Conservation (phyloP, 768 basidiomycete genomes). For the Auricularia auricula-judae region DNA sequence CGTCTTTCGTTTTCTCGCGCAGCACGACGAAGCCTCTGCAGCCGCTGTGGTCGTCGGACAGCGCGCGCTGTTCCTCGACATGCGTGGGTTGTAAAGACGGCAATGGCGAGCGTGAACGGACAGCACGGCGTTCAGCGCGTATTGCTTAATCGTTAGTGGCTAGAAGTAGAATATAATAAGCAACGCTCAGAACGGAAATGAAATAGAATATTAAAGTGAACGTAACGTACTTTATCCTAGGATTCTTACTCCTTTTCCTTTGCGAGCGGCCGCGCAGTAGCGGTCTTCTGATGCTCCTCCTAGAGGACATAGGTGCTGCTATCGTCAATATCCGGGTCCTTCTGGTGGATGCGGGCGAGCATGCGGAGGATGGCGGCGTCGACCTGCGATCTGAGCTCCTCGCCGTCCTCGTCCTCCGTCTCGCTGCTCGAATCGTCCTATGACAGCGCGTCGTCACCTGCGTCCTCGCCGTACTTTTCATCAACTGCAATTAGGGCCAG, state of each 20-base stretch:
- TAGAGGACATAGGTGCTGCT: conserved; percentile 41
- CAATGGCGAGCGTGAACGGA: conserved; percentile 50
- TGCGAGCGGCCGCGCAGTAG: too few species aligned
- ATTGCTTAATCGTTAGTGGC: conserved; percentile 69
- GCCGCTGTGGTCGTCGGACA: conserved; percentile 73
- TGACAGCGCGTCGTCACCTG: conserved; percentile 33
- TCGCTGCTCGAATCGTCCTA: conserved; percentile 38
- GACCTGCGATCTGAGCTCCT: conserved; percentile 84
- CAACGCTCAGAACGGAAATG: not conserved
- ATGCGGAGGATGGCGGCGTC: conserved; percentile 93
- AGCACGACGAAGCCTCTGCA: conserved; percentile 65
- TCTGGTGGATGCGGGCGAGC: conserved; percentile 69
- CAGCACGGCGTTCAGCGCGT: conserved; percentile 53
- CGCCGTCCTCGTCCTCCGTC: conserved; percentile 88
- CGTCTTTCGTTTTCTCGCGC: conserved; percentile 68
- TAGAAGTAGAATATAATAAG: conserved; percentile 13
- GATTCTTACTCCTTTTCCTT: too few species aligned
- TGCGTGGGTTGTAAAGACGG: conserved; percentile 49
- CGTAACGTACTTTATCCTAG: too few species aligned
- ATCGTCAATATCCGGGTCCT: conserved; percentile 82
- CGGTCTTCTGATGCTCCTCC: conserved; percentile 41
- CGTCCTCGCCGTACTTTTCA: conserved; percentile 75
- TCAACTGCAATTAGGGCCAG: conserved; percentile 42
- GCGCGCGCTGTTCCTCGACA: conserved; percentile 60
- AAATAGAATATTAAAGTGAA: not conserved